These are phyloP conservation scores for Vinca minor DNA, from an alignment of 257 asterid genomes.

Conservation along the genomic window DNA sequence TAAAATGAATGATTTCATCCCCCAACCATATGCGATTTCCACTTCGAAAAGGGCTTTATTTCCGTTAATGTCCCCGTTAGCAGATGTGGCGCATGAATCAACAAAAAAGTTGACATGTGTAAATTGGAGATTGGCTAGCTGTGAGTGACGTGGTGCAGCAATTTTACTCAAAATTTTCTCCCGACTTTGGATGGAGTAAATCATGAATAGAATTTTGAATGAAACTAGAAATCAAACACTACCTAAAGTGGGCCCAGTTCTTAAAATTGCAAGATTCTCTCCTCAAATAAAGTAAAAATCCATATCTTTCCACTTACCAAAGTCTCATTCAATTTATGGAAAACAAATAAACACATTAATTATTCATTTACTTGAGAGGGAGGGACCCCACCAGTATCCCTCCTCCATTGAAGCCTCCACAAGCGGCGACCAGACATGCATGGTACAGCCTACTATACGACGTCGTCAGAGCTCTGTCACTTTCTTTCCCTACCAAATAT, in stretches of 20 bases:
- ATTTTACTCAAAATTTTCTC: no score
- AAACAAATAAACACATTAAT: no score
- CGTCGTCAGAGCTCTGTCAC: conserved; percentile 2
- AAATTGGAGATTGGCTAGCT: no score
- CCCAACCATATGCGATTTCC: no score
- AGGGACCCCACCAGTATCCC: conserved; percentile 1
- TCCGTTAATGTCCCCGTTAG: no score
- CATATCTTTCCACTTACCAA: not conserved
- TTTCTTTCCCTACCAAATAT: not conserved
- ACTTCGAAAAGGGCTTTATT: no score
- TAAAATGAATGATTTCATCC: no score
- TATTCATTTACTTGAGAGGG: not conserved
- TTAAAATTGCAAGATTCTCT: not conserved
- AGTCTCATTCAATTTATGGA: not conserved
- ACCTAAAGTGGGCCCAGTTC: not conserved
- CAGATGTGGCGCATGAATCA: no score
- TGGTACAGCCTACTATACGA: not conserved
- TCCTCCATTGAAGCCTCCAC: not conserved
- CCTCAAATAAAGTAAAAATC: conserved; percentile 1
- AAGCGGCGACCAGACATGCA: not conserved
- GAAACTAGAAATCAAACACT: not conserved
- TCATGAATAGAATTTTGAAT: not conserved
- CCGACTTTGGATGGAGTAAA: not conserved
- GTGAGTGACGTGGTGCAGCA: no score
- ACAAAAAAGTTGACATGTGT: no score